Evolutionary conservation across 177 flowering plant species (phyloP).

Genomic region (Telopea speciosissima): DNA sequence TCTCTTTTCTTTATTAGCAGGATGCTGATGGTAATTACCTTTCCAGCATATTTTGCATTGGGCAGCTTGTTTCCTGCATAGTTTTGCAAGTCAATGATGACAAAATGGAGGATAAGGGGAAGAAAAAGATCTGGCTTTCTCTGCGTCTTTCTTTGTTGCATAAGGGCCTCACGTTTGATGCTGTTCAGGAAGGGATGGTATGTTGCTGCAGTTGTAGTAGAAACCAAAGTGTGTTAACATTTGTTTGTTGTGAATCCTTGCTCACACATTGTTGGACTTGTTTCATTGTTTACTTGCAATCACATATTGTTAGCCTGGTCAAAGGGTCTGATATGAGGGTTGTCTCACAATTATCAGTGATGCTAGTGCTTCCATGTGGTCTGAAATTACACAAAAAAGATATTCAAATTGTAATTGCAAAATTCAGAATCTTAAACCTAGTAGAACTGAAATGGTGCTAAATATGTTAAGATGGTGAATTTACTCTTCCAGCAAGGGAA

Average conservation of each 20-base stretch:
- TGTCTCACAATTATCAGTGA: no score
- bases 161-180: constrained; percentile 65
- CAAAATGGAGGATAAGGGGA: constrained; percentile 53
- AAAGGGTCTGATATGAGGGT: no score
- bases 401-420: no score
- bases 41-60: constrained; percentile 47
- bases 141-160: constrained; percentile 72
- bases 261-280: no score
- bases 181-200: constrained; percentile 94
- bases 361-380: no score
- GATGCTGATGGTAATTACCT: constrained; percentile 35
- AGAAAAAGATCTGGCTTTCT: constrained; percentile 82
- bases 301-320: no score
- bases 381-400: no score
- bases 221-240: background rate
- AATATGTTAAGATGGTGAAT: no score
- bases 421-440: no score
- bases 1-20: constrained; percentile 22
- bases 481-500: no score
- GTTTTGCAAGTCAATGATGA: constrained; percentile 79
- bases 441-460: no score
- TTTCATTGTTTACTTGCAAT: no score
- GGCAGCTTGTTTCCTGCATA: constrained; percentile 83
- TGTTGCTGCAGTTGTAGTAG: constrained; percentile 13
- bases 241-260: background rate